phyloP scores from a whole-genome alignment of 257 asterid genomes.

The Plantago ovata region DNA sequence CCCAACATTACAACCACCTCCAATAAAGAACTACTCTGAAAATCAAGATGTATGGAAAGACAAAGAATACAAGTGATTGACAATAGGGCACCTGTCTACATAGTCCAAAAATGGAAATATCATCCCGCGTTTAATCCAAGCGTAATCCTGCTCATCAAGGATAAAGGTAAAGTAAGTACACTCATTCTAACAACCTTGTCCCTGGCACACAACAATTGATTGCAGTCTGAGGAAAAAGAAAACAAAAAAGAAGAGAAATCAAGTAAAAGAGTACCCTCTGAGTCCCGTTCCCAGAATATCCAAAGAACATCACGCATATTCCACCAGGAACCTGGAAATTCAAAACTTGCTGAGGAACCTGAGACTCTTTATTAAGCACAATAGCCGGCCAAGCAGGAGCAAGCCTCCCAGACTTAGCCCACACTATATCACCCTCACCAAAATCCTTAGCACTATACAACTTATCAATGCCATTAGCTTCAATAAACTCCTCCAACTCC shows the following conservation, averaged over 20 bases:
- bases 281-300: constrained; percentile 94
- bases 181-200: constrained; percentile 6
- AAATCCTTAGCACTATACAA: constrained; percentile 51
- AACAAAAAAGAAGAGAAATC: constrained; percentile 1
- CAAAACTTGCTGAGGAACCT: constrained; percentile 78
- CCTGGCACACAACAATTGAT: constrained; percentile 16
- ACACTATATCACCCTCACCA: constrained; percentile 73
- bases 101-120: constrained; percentile 85
- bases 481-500: constrained; percentile 50
- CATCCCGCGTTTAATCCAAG: constrained; percentile 88
- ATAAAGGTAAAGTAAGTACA: constrained; percentile 26
- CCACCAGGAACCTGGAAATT: constrained; percentile 58
- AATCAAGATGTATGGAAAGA: background rate
- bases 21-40: background rate
- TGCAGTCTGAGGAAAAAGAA: constrained; percentile 14
- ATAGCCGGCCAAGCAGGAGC: constrained; percentile 98
- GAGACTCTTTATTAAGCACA: constrained; percentile 76
- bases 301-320: constrained; percentile 96
- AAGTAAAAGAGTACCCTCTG: constrained; percentile 62
- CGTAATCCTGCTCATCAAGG: constrained; percentile 75
- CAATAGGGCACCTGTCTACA: constrained; percentile 69
- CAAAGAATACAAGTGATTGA: constrained; percentile 16
- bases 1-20: constrained; percentile 18
- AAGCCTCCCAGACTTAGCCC: constrained; percentile 83
- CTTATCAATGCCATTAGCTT: constrained; percentile 42